Conservation (phyloP, 2,329 filamentous ascomycete species). For the Pseudocercospora cruenta region DNA sequence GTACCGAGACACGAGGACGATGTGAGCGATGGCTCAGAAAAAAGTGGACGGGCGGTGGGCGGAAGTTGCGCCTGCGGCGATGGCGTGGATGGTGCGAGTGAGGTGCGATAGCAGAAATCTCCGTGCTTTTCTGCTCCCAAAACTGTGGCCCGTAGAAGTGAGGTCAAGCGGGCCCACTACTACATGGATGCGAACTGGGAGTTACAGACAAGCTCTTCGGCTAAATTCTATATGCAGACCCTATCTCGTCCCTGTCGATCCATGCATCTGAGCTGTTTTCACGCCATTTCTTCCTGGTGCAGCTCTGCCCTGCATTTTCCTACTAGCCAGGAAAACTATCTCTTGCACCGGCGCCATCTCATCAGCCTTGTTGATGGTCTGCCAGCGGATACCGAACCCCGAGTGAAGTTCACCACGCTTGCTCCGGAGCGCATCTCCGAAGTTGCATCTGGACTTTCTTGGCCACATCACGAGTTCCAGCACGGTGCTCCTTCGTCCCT, state of each 20-base stretch:
- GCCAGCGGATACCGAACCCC: neutral
- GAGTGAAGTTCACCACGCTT: neutral
- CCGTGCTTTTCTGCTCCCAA: neutral
- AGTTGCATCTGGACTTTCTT: neutral
- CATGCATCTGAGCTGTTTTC: neutral
- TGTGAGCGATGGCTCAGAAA: neutral
- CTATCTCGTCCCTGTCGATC: neutral
- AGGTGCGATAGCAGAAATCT: neutral
- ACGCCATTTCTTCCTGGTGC: neutral
- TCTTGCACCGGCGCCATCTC: neutral
- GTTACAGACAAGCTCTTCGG: neutral
- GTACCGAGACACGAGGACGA: neutral
- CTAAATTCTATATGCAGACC: neutral
- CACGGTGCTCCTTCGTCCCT: neutral
- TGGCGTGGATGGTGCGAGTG: constrained; percentile 4
- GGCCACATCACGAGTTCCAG: neutral
- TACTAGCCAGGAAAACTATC: neutral
- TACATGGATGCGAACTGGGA: neutral
- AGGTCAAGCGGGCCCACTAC: neutral
- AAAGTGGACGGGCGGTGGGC: neutral
- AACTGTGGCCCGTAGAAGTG: neutral
- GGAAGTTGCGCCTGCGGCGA: constrained; percentile 7
- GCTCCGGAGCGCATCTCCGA: neutral
- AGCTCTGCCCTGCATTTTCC: neutral
- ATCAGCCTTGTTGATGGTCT: neutral